Evolutionary conservation across 768 basidiomycete species (phyloP), one percentile per base, ranked within the genome.

Genomic region (Podaxis rugospora): DNA sequence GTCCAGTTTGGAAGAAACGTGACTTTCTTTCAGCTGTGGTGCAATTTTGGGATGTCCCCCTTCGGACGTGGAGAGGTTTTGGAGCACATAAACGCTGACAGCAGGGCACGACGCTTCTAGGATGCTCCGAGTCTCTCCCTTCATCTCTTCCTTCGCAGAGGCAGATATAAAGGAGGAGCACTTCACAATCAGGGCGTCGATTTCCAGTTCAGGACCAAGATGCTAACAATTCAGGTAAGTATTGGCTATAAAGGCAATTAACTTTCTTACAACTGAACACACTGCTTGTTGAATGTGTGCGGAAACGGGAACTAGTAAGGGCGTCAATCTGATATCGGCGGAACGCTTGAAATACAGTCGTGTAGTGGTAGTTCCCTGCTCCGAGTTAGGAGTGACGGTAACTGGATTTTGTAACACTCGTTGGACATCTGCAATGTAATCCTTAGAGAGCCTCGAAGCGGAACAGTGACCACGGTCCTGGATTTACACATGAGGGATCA

Each of bases 311-410:
- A 84, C 61, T 16, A 85, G 51, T 18, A 90, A 73, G 2, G 89
- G 89, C 4, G 84, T 88, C n/a, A 87, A 58, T 46, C 74, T 71
- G 16, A 86, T 51, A 39, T 74, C 71, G 13, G 84, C 51, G 18
- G 73, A 72, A 28, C 71, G 73, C 28, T 66, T 65, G 57, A 72
- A 78, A 37, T 70, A 72, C 32, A 86, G 61, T 28, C 83, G 81
- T 37, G 78, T 64, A 5, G 76, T 76, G 2, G 74, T 79, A 13
- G 69, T 72, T 46, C 69, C 67, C 51, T 63, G 67, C 52, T 70
- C 71, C 13, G 70, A 65, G n/a, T 69, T 66, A 9, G 60, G 53
- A 25, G 55, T 40, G 27, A 55, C 28, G 40, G 1, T 44, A 16
- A 64, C 28, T 39, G 65, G 52, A 46, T 44, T 51, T 1, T 57